A percentile compares a stretch with the other conserved stretches of the same genome.
phyloP scores from a whole-genome alignment of 176 grass and related monocot genomes.

The Carex parvula region DNA sequence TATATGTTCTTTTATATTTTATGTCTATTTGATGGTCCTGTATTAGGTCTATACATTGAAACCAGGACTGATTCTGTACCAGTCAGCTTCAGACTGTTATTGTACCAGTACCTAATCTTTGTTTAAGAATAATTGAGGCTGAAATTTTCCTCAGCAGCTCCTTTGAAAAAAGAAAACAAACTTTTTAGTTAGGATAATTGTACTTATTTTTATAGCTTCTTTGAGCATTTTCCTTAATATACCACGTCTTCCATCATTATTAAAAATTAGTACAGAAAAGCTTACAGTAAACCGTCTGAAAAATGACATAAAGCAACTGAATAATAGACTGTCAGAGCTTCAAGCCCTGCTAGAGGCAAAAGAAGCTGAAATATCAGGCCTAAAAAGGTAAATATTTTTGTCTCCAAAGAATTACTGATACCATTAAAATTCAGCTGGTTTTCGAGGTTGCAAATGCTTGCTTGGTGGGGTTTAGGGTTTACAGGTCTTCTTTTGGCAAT shows the following conservation, averaged over 20 bases:
- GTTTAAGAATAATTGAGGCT: neutral
- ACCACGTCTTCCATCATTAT: conserved; percentile 66
- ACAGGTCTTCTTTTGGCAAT: neutral
- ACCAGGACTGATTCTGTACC: neutral
- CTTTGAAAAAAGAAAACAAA: neutral
- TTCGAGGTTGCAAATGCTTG: neutral
- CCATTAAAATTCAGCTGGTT: neutral
- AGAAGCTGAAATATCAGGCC: conserved; percentile 63
- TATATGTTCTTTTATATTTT: neutral
- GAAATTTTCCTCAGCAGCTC: neutral
- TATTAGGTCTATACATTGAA: neutral
- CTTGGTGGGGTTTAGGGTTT: neutral
- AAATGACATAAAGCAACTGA: conserved; percentile 85
- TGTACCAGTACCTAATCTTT: neutral
- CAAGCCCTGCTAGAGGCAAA: conserved; percentile 80
- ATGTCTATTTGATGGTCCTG: neutral
- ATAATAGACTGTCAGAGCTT: conserved; percentile 83
- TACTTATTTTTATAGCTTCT: neutral
- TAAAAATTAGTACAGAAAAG: conserved; percentile 92
- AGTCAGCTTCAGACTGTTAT: neutral
- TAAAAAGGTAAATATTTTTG: conserved; percentile 54
- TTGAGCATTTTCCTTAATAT: conserved; percentile 55
- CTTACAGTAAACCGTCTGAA: conserved; percentile 80
- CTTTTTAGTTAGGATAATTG: neutral
- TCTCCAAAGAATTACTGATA: neutral